These are phyloP conservation scores for Candida neerlandica DNA, from an alignment of 1,139 yeast genomes.

Conservation along the genomic window DNA sequence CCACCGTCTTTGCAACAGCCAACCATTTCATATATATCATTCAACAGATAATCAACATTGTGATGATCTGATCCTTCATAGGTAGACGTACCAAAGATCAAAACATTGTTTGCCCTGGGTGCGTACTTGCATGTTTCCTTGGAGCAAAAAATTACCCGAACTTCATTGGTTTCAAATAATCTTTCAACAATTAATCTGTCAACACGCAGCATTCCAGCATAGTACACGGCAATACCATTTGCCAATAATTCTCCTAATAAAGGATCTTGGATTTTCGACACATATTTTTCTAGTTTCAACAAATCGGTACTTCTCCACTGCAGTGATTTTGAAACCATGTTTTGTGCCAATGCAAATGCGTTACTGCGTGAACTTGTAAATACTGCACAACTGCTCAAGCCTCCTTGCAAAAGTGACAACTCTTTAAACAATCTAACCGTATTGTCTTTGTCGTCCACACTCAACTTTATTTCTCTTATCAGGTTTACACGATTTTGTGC, in stretches of 20 bases:
- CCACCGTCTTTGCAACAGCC: slow-evolving; percentile 51
- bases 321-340: slow-evolving; percentile 13
- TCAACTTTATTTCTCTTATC: slow-evolving; percentile 57
- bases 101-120: slow-evolving; percentile 57
- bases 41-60: slow-evolving; percentile 66
- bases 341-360: slow-evolving; percentile 52
- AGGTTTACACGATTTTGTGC: slow-evolving; percentile 61
- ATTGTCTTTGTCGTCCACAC: slow-evolving; percentile 1
- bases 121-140: slow-evolving; percentile 54
- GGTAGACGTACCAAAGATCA: slow-evolving; percentile 70
- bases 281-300: slow-evolving; percentile 25
- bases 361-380: slow-evolving; percentile 61
- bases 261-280: slow-evolving; percentile 50
- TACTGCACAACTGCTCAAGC: slow-evolving; percentile 23
- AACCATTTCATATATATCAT: slow-evolving; percentile 71
- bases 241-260: slow-evolving; percentile 45
- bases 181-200: slow-evolving; percentile 60
- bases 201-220: slow-evolving; percentile 56
- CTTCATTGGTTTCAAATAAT: slow-evolving; percentile 49
- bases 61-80: slow-evolving; percentile 77
- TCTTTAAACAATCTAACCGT: slow-evolving; percentile 9
- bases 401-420: slow-evolving; percentile 1
- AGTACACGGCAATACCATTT: slow-evolving; percentile 71
- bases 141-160: slow-evolving; percentile 60
- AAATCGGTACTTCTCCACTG: slow-evolving; percentile 10